Evolutionary conservation across 345 rosid species (phyloP).

Genomic region (Eucalyptus urophylla): DNA sequence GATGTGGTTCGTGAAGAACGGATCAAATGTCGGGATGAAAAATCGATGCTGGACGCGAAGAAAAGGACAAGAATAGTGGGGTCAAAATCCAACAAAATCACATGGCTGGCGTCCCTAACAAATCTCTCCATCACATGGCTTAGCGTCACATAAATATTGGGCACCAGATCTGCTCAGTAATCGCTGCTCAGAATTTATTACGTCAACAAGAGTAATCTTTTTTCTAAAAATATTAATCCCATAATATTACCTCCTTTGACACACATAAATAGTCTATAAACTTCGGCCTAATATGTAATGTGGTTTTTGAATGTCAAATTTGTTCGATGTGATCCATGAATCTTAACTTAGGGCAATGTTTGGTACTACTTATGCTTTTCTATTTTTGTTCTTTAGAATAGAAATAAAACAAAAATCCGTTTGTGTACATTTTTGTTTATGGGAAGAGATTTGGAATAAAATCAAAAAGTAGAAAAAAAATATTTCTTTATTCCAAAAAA

Average conservation of each 20-base stretch:
- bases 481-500: too few relatives aligned
- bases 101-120: background rate
- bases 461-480: too few relatives aligned
- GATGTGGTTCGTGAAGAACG: background rate
- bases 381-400: too few relatives aligned
- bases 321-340: too few relatives aligned
- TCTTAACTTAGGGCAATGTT: rapidly evolving
- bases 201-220: background rate
- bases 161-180: background rate
- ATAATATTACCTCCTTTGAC: background rate
- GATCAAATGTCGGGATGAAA: background rate
- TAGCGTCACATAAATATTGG: background rate
- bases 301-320: too few relatives aligned
- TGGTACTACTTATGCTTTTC: rapidly evolving
- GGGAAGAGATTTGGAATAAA: rapidly evolving
- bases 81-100: background rate
- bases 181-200: background rate
- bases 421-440: too few relatives aligned
- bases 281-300: rapidly evolving
- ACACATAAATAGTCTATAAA: too few relatives aligned
- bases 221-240: background rate
- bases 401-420: too few relatives aligned
- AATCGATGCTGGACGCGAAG: background rate
- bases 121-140: background rate
- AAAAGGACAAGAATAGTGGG: background rate